Evolutionary conservation across 2,329 filamentous ascomycete species (phyloP), one percentile per base, ranked within the genome.

Genomic region (Acrocalymma vagum): DNA sequence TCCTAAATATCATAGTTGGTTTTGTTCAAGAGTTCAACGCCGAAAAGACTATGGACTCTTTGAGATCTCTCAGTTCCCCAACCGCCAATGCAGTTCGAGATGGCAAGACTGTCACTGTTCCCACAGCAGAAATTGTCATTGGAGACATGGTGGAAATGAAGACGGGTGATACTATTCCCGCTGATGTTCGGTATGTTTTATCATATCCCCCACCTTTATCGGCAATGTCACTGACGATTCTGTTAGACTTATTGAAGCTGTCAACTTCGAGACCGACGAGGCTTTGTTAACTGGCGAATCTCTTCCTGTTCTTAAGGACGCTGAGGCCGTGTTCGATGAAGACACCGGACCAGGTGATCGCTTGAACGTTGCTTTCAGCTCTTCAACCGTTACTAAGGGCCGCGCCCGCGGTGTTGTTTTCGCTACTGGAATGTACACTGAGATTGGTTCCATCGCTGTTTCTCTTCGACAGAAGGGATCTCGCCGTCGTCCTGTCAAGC

Each of bases 231-330:
- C 9, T 9, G 2, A n/a, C 5, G 10, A 14, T 2, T 16, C 6
- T 27, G 16, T 34, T 47, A 43, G 44, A 41, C 31, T 80, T 4
- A 64, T 85, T 43, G 79, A 85, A 48, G 80, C 80, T 40, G 82
- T 90, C 67, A 93, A 93, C 65, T 74, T 91, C 45, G 87, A 87
- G 37, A 86, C 84, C 45, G 88, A 93, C 45, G 85, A 88, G 63
- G 83, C 85, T 11, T 74, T 87, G 29, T 74, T 88, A 27, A 89
- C 86, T 4, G 86, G 86, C 52, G 86, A 89, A 69, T 87, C 85
- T 14, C 69, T 86, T 18, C 81, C 85, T 29, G 84, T 86, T 42
- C 78, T 33, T 66, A 89, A 89, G 63, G 75, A 81, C 45, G 77
- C 80, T 9, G 77, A 84, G 11, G 73, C 69, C 40, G 70, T 72